A percentile compares a stretch with the other conserved stretches of the same genome.
phyloP scores from a whole-genome alignment of 768 basidiomycete genomes.

The Leccinum subgranulosum region DNA sequence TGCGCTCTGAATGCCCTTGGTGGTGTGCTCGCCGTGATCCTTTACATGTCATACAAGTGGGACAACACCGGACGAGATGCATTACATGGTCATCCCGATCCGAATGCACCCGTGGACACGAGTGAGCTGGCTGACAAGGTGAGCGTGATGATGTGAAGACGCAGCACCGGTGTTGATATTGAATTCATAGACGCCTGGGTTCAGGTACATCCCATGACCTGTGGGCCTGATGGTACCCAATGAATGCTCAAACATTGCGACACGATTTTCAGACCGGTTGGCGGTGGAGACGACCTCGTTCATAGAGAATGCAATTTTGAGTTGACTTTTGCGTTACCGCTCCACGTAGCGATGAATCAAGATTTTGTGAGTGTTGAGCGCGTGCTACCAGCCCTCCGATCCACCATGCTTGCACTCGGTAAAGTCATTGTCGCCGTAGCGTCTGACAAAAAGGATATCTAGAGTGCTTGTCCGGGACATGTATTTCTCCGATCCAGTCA shows the following conservation, averaged over 20 bases:
- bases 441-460: background rate
- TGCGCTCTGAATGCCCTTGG: constrained; percentile 30
- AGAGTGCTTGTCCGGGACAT: background rate
- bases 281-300: background rate
- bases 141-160: background rate
- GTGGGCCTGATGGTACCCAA: background rate
- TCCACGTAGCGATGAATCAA: background rate
- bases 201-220: constrained; percentile 21
- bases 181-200: constrained; percentile 11
- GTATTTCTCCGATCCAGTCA: background rate
- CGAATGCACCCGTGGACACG: constrained; percentile 54
- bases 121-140: constrained; percentile 68
- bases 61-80: constrained; percentile 57
- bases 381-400: background rate
- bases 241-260: background rate
- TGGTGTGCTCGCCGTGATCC: constrained; percentile 35
- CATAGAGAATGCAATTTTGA: background rate
- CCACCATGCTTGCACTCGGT: too few species aligned
- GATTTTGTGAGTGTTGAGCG: background rate
- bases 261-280: background rate
- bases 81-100: constrained; percentile 47
- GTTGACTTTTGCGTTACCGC: background rate
- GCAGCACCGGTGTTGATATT: background rate
- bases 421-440: background rate
- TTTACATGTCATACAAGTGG: constrained; percentile 57